A percentile compares a stretch with the other conserved stretches of the same genome.
Evolutionary conservation across 371 early-diverging fungal genomes (phyloP).

Genomic region (Funneliformis caledonium): DNA sequence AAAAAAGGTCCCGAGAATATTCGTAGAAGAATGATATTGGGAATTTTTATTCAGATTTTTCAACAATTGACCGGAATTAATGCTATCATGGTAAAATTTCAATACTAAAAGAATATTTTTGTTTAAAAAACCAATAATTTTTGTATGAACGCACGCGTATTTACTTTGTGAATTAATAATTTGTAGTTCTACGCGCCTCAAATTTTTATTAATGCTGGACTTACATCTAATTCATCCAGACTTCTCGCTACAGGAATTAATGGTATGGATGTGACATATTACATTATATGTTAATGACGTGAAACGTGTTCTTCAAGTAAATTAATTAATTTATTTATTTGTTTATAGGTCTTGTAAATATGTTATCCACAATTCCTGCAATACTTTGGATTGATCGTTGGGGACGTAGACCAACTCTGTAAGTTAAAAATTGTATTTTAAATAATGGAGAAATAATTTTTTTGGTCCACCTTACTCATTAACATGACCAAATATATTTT

Average conservation of each 20-base stretch:
- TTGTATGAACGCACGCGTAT: neutral
- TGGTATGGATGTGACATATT: conserved; percentile 45
- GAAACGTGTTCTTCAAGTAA: neutral
- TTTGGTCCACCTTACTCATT: neutral
- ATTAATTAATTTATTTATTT: neutral
- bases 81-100: conserved; percentile 56
- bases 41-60: conserved; percentile 70
- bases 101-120: neutral
- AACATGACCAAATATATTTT: neutral
- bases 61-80: conserved; percentile 80
- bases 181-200: conserved; percentile 65
- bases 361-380: conserved; percentile 73
- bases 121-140: too few species aligned
- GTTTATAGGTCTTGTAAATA: conserved; percentile 58
- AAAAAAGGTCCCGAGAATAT: conserved; percentile 52
- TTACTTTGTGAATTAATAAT: neutral
- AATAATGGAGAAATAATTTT: too few species aligned
- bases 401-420: conserved; percentile 66
- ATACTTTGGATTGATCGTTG: conserved; percentile 75
- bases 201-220: conserved; percentile 69
- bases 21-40: conserved; percentile 66
- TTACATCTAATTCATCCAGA: conserved; percentile 56
- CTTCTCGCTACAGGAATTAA: conserved; percentile 73
- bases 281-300: neutral
- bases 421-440: neutral